Evolutionary conservation across 2,329 filamentous ascomycete species (phyloP).

Genomic region (Alternaria metachromatica): DNA sequence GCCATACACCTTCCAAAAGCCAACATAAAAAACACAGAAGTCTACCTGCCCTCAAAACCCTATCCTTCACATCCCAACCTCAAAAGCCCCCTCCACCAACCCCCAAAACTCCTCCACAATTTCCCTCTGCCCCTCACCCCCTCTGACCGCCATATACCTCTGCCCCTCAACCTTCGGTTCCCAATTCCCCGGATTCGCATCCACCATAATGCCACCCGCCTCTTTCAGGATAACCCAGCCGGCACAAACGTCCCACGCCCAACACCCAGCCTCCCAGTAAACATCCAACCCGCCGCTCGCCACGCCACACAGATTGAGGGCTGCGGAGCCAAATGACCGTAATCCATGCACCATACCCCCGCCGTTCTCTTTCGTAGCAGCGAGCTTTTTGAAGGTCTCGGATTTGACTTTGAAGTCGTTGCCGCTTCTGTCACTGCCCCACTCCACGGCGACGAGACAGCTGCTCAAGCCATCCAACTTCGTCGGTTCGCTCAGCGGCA

Average conservation of each 20-base stretch:
- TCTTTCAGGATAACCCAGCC: conserved; percentile 79
- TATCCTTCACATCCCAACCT: too few relatives aligned
- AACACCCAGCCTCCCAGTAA: conserved; percentile 86
- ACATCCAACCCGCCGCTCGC: conserved; percentile 74
- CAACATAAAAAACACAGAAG: too few relatives aligned
- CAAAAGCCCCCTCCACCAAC: conserved; percentile 53
- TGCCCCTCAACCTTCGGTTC: conserved; percentile 62
- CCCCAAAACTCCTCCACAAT: conserved; percentile 59
- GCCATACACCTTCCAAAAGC: too few relatives aligned
- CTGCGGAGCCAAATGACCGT: conserved; percentile 74
- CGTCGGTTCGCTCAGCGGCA: conserved; percentile 61
- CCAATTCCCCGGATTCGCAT: conserved; percentile 78
- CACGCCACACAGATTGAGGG: conserved; percentile 75
- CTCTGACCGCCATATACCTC: conserved; percentile 60
- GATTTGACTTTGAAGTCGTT: conserved; percentile 74
- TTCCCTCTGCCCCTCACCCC: conserved; percentile 53
- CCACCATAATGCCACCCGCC: conserved; percentile 74
- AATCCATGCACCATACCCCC: conserved; percentile 80
- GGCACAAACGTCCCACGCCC: conserved; percentile 85
- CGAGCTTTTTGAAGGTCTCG: conserved; percentile 65
- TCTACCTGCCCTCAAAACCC: too few relatives aligned
- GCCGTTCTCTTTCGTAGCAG: conserved; percentile 63
- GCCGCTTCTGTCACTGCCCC: conserved; percentile 72
- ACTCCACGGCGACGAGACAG: conserved; percentile 74
- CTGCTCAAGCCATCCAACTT: conserved; percentile 66